Evolutionary conservation across 2,329 filamentous ascomycete species (phyloP), one percentile per base, ranked within the genome.

Genomic region (Chalaropsis ovoidea): DNA sequence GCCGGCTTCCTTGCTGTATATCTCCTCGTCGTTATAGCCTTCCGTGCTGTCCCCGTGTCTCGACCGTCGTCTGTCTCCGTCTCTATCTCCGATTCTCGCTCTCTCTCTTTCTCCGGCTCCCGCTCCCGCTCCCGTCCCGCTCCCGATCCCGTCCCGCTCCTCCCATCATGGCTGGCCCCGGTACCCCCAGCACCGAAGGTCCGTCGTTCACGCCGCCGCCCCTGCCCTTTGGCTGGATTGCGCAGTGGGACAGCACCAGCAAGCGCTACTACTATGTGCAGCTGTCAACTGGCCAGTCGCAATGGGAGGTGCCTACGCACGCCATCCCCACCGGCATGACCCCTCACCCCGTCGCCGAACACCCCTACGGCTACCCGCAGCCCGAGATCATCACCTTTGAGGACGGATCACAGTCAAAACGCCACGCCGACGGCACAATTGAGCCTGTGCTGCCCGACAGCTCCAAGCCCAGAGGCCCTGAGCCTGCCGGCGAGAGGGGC

Each of bases 211-310:
- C 77, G 69, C 85, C 85, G 69, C 85, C 85, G 61, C 76, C 78
- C 60, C 79, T 87, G 63, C 85, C 85, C 62, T 76, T 82, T 13
- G 85, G 85, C 71, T 87, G 85, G 85, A 87, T 86, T 71, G 83
- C 84, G 67, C 85, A 87, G 76, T 87, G 85, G 85, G 85, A 87
- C 72, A 81, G 80, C 68, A 72, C 78, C 66, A 83, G 79, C 73
- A 81, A 78, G 73, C 86, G 86, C 73, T 87, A 87, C 73, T 87
- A 87, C 74, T 87, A 83, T 73, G 86, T 89, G 62, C 86, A 89
- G 74, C 81, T 89, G 65, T 85, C 84, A 64, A 89, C 86, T 7
- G 86, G 86, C 61, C 79, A 83, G 45, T 88, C 86, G 69, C 86
- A 89, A 75, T 89, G 87, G 86, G 86, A 89, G n/a, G 80, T 82